Conservation (phyloP, 2,329 filamentous ascomycete species). For the Aspergillus japonicus region DNA sequence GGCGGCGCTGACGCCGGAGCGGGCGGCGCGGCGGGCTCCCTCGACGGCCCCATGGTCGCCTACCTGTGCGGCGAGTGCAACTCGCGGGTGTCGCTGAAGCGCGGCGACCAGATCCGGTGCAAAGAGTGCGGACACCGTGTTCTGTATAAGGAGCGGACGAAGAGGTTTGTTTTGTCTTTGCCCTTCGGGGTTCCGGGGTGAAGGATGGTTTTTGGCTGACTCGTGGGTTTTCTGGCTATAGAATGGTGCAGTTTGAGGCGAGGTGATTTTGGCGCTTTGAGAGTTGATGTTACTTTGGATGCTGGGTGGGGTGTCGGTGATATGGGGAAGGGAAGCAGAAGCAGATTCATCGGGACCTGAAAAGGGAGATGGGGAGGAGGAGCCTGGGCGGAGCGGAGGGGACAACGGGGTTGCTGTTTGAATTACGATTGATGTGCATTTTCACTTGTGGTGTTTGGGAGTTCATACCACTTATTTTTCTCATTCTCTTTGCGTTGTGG, state of each 20-base stretch:
- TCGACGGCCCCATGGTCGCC: constrained; percentile 59
- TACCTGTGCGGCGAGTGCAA: constrained; percentile 86
- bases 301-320: no score
- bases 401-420: background rate
- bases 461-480: constrained; percentile 8
- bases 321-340: background rate
- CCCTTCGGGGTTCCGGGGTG: background rate
- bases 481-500: background rate
- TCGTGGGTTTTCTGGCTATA: constrained; percentile 36
- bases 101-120: constrained; percentile 79
- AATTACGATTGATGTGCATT: constrained; percentile 30
- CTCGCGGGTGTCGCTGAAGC: constrained; percentile 70
- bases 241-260: constrained; percentile 98
- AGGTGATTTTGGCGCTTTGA: constrained; percentile 53
- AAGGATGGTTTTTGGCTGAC: constrained; percentile 5
- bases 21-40: constrained; percentile 39
- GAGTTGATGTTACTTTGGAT: background rate
- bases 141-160: constrained; percentile 95
- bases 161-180: constrained; percentile 66
- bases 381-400: no score
- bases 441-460: constrained; percentile 31
- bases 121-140: constrained; percentile 93
- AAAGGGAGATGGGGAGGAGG: background rate
- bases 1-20: background rate
- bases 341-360: no score